These are phyloP conservation scores for Cicer arietinum DNA, from an alignment of 306 rosid genomes.

Conservation along the genomic window DNA sequence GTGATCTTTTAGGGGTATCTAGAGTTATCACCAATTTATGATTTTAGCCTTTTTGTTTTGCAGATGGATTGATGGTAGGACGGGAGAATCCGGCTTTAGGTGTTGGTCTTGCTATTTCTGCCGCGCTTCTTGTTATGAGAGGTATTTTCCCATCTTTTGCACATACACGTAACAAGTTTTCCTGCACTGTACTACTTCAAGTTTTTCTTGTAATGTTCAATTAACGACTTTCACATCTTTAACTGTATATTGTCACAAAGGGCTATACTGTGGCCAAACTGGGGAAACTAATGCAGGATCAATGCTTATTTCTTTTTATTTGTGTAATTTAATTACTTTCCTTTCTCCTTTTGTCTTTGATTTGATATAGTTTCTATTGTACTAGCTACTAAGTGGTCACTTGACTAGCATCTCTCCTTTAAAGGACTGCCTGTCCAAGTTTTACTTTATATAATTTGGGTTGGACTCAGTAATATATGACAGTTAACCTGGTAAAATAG, in stretches of 20 bases:
- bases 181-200: neutral
- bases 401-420: conserved; percentile 30
- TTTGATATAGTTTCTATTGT: conserved; percentile 14
- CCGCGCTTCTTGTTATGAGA: conserved; percentile 67
- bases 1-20: conserved; percentile 30
- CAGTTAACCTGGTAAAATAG: neutral
- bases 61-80: conserved; percentile 66
- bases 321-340: neutral
- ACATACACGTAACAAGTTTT: conserved; percentile 13
- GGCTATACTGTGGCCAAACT: conserved; percentile 13
- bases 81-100: conserved; percentile 71
- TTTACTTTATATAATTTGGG: neutral
- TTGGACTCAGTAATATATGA: neutral
- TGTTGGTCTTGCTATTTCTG: conserved; percentile 63
- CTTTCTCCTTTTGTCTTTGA: conserved; percentile 3
- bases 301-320: neutral
- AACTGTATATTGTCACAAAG: conserved; percentile 5
- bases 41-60: conserved; percentile 34
- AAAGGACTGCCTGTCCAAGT: neutral
- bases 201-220: conserved; percentile 33
- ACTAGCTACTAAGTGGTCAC: neutral
- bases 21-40: conserved; percentile 6
- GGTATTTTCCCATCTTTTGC: conserved; percentile 53
- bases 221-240: conserved; percentile 17
- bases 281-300: conserved; percentile 23